Percentiles rank a stretch among this genome's conserved stretches.
These are phyloP conservation scores for Stephania yunnanensis DNA, from an alignment of 164 flowering plant genomes.

Conservation along the genomic window DNA sequence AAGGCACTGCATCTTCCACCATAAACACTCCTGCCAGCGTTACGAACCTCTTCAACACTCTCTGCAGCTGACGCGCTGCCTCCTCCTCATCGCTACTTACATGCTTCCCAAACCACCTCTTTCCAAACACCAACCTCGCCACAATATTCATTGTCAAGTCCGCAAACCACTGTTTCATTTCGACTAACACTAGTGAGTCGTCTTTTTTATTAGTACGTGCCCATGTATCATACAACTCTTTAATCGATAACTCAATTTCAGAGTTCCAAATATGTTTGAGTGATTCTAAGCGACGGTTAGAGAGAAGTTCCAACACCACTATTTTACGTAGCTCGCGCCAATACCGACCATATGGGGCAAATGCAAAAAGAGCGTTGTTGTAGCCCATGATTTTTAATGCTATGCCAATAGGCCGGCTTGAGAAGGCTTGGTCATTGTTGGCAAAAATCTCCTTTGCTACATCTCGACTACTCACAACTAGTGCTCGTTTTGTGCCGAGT, in stretches of 20 bases:
- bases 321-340: constrained; percentile 15
- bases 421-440: constrained; percentile 10
- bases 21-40: constrained; percentile 9
- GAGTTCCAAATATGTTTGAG: background rate
- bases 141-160: constrained; percentile 12
- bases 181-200: background rate
- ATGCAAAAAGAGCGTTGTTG: constrained; percentile 2
- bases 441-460: constrained; percentile 19
- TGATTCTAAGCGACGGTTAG: constrained; percentile 1
- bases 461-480: constrained; percentile 16
- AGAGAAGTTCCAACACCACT: background rate
- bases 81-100: background rate
- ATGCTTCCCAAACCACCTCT: constrained; percentile 1
- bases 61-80: background rate
- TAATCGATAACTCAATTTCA: background rate
- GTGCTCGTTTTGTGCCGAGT: constrained; percentile 8
- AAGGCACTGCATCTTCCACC: constrained; percentile 29
- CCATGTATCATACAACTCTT: background rate
- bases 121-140: constrained; percentile 12
- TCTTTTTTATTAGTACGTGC: background rate
- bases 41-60: background rate
- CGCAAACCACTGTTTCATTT: constrained; percentile 8
- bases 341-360: constrained; percentile 5
- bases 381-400: constrained; percentile 9
- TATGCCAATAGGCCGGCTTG: background rate